A percentile compares a stretch with the other conserved stretches of the same genome.
Evolutionary conservation across 345 rosid species (phyloP).

Genomic region (Murraya koenigii): DNA sequence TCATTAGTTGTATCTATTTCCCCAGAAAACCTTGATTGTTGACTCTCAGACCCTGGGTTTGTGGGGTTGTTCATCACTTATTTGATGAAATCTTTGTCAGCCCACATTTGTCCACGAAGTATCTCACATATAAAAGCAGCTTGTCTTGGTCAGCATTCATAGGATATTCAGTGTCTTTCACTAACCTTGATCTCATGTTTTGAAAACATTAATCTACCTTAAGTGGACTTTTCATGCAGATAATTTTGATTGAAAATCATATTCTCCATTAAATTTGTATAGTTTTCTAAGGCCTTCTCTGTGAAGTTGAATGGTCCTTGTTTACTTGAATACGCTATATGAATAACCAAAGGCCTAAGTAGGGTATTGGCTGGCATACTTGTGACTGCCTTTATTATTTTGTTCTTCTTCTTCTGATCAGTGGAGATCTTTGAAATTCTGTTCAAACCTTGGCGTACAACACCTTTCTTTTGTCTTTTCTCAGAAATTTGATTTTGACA

Average conservation of each 20-base stretch:
- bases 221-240: neutral
- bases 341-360: neutral
- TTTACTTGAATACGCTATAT: neutral
- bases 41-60: neutral
- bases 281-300: neutral
- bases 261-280: neutral
- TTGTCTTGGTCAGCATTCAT: neutral
- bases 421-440: neutral
- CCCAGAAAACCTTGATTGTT: neutral
- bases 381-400: neutral
- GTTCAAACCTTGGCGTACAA: neutral
- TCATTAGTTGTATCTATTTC: neutral
- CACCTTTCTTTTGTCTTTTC: neutral
- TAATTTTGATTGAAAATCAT: neutral
- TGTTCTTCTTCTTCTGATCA: neutral
- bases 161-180: neutral
- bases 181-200: neutral
- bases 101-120: neutral
- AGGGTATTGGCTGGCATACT: neutral
- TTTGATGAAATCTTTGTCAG: neutral
- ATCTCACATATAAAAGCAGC: neutral
- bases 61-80: neutral
- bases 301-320: neutral
- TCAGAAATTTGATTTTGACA: constrained; percentile 8
- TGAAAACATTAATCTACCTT: neutral